These are phyloP conservation scores for Boechera retrofracta DNA, from an alignment of 345 rosid species.

Conservation along the genomic window DNA sequence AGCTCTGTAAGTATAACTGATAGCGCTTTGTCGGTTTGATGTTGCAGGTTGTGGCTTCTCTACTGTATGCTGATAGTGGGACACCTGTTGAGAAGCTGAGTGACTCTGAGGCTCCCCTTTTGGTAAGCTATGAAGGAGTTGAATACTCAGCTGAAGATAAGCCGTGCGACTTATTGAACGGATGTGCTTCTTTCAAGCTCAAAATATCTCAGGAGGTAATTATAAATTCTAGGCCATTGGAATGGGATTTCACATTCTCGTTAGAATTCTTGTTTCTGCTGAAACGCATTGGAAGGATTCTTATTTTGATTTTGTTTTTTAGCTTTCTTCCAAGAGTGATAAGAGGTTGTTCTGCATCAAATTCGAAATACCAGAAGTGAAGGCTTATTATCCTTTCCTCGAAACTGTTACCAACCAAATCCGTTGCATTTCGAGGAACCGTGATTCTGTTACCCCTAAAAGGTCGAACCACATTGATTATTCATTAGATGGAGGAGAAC, in stretches of 20 bases:
- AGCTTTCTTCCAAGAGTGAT: constrained; percentile 87
- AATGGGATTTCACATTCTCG: not conserved
- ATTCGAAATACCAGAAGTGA: constrained; percentile 56
- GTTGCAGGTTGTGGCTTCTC: constrained; percentile 70
- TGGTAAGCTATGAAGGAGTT: constrained; percentile 75
- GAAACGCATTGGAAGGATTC: not conserved
- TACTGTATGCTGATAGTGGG: constrained; percentile 71
- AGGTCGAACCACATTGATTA: constrained; percentile 46
- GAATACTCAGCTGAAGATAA: constrained; percentile 70
- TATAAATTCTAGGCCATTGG: constrained; percentile 4
- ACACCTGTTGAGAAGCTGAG: constrained; percentile 67
- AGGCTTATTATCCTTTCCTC: constrained; percentile 64
- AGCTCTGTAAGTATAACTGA: not conserved
- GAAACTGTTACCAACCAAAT: constrained; percentile 68
- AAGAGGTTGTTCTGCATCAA: constrained; percentile 73
- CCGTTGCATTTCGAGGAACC: constrained; percentile 67
- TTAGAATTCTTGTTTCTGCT: not conserved
- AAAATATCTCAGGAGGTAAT: constrained; percentile 75
- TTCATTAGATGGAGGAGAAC: constrained; percentile 29
- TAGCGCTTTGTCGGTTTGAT: constrained; percentile 18
- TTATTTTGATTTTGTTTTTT: constrained; percentile 38
- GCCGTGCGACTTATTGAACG: constrained; percentile 64
- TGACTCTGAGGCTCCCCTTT: constrained; percentile 77
- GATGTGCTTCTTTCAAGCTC: constrained; percentile 81
- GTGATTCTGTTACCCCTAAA: constrained; percentile 57